phyloP scores from a whole-genome alignment of 257 asterid species.

The Sherardia arvensis region DNA sequence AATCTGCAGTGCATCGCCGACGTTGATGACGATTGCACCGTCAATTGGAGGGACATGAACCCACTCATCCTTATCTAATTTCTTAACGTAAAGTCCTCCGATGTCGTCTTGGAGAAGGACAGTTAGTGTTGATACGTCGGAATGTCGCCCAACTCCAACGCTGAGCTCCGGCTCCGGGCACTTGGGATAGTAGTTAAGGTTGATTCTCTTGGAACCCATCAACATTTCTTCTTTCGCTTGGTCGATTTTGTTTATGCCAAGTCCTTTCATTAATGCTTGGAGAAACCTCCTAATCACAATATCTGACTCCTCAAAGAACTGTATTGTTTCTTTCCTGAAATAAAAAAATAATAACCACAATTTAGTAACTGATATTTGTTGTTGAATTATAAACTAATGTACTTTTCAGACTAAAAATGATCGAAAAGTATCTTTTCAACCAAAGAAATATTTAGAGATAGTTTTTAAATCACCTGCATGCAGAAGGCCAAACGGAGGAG shows the following conservation, averaged over 20 bases:
- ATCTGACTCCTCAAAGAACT: slow-evolving; percentile 15
- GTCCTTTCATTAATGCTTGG: slow-evolving; percentile 19
- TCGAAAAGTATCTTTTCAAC: too few species aligned
- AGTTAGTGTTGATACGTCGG: slow-evolving; percentile 24
- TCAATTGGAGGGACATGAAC: slow-evolving; percentile 20
- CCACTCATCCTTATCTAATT: slow-evolving; percentile 14
- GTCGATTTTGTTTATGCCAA: slow-evolving; percentile 14
- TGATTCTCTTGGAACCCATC: slow-evolving; percentile 25
- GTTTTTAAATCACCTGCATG: slow-evolving; percentile 21
- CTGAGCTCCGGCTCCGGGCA: slow-evolving; percentile 32
- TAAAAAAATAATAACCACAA: too few species aligned
- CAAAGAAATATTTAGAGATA: too few species aligned
- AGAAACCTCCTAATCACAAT: slow-evolving; percentile 12
- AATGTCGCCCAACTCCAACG: slow-evolving; percentile 25
- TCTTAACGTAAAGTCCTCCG: slow-evolving; percentile 26
- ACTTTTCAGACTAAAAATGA: too few species aligned
- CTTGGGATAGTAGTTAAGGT: slow-evolving; percentile 23
- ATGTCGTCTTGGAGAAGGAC: slow-evolving; percentile 27
- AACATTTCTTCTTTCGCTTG: slow-evolving; percentile 15
- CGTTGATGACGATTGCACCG: slow-evolving; percentile 26
- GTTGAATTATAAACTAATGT: too few species aligned
- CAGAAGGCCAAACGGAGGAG: slow-evolving; percentile 21
- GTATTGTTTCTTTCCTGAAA: slow-evolving; percentile 19
- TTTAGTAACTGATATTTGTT: too few species aligned
- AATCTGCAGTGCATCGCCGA: slow-evolving; percentile 27